Evolutionary conservation across 306 rosid species (phyloP).

Genomic region (Dryas alaskensis): DNA sequence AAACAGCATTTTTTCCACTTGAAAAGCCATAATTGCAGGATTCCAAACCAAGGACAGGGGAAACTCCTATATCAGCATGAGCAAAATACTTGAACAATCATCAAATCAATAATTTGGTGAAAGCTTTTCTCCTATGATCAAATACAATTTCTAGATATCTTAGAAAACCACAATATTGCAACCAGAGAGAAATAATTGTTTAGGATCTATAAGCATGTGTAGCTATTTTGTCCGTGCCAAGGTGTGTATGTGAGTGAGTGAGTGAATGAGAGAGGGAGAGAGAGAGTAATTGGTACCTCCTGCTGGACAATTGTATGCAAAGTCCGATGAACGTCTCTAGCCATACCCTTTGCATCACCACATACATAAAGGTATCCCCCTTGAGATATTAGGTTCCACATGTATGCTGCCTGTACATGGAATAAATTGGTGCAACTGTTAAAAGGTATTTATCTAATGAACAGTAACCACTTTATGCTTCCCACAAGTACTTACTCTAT

Average conservation of each 20-base stretch:
- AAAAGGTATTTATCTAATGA: constrained; percentile 21
- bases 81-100: not conserved
- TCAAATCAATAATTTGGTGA: not conserved
- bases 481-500: constrained; percentile 47
- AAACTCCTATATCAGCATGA: not conserved
- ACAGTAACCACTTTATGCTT: constrained; percentile 3
- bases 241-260: not conserved
- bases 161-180: not conserved
- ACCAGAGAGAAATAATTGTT: not conserved
- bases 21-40: not conserved
- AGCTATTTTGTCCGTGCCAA: not conserved
- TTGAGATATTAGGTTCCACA: constrained; percentile 70
- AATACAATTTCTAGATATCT: not conserved
- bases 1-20: not conserved
- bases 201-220: not conserved
- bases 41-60: not conserved
- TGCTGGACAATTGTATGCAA: constrained; percentile 72
- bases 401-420: constrained; percentile 51
- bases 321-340: constrained; percentile 82
- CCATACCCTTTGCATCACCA: constrained; percentile 99
- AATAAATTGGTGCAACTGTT: constrained; percentile 17
- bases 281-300: constrained; percentile 42
- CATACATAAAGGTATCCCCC: constrained; percentile 88
- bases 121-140: not conserved
- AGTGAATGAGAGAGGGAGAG: not conserved